phyloP scores from a whole-genome alignment of 2,329 filamentous ascomycete genomes.

The Claviceps sp. region DNA sequence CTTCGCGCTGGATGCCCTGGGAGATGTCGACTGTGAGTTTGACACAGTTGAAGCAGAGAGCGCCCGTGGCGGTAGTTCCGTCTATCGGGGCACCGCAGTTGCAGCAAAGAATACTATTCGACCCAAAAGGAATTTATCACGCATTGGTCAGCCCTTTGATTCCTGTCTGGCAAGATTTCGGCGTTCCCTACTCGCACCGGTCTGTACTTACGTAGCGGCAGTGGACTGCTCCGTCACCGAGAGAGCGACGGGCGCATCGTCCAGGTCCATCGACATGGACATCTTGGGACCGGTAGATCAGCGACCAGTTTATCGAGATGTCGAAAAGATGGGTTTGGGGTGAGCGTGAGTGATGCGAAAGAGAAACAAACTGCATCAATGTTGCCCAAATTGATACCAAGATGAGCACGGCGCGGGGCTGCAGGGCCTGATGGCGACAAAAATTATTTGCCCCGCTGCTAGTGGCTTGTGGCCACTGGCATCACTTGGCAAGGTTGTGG shows the following conservation, averaged over 20 bases:
- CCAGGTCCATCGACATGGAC: constrained; percentile 33
- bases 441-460: background rate
- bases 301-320: background rate
- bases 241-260: constrained; percentile 28
- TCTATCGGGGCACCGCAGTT: constrained; percentile 96
- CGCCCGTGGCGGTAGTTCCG: constrained; percentile 72
- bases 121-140: background rate
- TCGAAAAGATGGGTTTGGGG: background rate
- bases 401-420: background rate
- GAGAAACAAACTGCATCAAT: background rate
- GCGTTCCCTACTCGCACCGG: background rate
- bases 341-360: background rate
- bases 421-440: background rate
- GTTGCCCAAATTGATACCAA: background rate
- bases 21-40: constrained; percentile 92
- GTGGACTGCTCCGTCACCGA: constrained; percentile 18
- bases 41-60: constrained; percentile 91
- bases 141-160: background rate
- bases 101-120: constrained; percentile 66
- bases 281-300: constrained; percentile 12
- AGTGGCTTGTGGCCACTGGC: background rate
- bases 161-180: background rate
- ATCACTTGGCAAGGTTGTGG: too few species aligned
- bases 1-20: constrained; percentile 79
- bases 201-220: constrained; percentile 25